phyloP scores from a whole-genome alignment of 208 protist species.

The Leishmania tarentolae region DNA sequence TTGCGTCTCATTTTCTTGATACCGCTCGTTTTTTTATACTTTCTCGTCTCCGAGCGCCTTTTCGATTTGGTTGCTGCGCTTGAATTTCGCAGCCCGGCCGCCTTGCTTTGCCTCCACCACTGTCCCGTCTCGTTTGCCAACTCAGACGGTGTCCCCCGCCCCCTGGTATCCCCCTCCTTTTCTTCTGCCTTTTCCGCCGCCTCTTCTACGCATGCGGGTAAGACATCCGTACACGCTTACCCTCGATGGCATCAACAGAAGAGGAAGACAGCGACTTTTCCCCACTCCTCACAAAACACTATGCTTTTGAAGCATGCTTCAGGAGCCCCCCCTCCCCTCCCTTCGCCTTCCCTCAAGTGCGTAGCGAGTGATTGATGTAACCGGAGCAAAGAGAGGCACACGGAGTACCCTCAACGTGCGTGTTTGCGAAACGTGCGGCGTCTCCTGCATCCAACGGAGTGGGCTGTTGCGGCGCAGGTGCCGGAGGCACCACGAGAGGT shows the following conservation, averaged over 20 bases:
- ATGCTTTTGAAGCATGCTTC: neutral
- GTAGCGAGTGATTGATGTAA: neutral
- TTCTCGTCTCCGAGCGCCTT: too few species aligned
- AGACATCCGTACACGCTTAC: neutral
- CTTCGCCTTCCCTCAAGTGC: too few species aligned
- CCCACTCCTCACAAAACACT: neutral
- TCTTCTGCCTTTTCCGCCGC: neutral
- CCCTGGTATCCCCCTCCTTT: neutral
- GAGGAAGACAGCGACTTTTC: neutral
- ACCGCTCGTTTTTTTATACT: neutral
- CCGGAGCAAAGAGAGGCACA: neutral
- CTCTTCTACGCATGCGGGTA: neutral
- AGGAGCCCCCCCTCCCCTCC: too few species aligned
- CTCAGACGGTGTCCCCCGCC: neutral
- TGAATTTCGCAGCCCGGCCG: neutral
- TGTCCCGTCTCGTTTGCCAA: neutral
- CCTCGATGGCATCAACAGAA: neutral
- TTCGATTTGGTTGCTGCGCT: neutral
- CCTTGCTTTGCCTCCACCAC: too few species aligned
- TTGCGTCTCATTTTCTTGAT: neutral
- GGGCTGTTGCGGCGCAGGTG: neutral
- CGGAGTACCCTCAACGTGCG: neutral
- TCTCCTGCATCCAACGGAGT: neutral
- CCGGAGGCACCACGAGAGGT: neutral
- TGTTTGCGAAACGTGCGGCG: neutral